Conservation (phyloP, 2,329 filamentous ascomycete species). For the Didymella arachidicola region DNA sequence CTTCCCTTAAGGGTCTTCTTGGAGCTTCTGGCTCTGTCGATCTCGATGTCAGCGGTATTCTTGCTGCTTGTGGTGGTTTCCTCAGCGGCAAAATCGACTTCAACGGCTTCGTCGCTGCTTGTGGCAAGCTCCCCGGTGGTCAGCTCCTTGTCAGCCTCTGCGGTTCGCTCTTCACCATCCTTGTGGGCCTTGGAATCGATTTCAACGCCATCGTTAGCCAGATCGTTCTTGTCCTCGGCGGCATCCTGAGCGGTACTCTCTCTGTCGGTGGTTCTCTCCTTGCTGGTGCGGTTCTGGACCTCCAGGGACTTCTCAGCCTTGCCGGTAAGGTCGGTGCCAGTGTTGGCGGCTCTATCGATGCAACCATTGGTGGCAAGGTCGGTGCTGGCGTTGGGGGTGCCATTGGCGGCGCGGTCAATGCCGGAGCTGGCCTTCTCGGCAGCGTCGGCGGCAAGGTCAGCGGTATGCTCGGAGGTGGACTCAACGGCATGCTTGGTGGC, state of each 20-base stretch:
- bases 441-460: background rate
- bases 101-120: slow-evolving; percentile 11
- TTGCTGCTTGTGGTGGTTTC: slow-evolving; percentile 7
- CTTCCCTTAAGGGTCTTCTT: slow-evolving; percentile 10
- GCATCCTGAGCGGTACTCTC: slow-evolving; percentile 7
- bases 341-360: background rate
- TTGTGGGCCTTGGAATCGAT: slow-evolving; percentile 10
- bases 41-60: slow-evolving; percentile 9
- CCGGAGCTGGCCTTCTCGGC: background rate
- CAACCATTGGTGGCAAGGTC: background rate
- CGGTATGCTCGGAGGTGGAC: background rate
- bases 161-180: slow-evolving; percentile 4
- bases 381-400: background rate
- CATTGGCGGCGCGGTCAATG: background rate
- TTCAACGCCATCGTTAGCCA: slow-evolving; percentile 8
- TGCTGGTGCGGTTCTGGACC: background rate
- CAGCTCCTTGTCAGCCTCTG: slow-evolving; percentile 13
- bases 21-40: background rate
- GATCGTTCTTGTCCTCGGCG: slow-evolving; percentile 4
- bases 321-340: slow-evolving; percentile 4
- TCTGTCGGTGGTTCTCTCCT: slow-evolving; percentile 1
- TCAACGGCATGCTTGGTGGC: background rate
- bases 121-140: slow-evolving; percentile 11
- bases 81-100: slow-evolving; percentile 10
- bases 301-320: slow-evolving; percentile 3